Evolutionary conservation across 805 yeast genomes (phyloP).

Genomic region (Teunomyces panamensis): DNA sequence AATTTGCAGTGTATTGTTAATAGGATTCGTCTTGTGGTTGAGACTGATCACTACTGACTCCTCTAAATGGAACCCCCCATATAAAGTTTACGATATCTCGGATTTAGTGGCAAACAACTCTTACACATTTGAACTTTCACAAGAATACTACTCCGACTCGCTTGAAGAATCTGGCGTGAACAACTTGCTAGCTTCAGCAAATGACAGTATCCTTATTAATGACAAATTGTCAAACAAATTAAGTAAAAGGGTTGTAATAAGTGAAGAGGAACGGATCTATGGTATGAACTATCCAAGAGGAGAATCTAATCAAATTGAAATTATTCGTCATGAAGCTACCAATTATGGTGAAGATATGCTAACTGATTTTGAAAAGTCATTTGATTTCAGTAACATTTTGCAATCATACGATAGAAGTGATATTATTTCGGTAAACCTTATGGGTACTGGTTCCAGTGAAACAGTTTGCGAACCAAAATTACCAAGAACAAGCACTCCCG

Average conservation of each 20-base stretch:
- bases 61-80: neutral
- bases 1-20: neutral
- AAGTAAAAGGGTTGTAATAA: too few species aligned
- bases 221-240: neutral
- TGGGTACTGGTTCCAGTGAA: neutral
- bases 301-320: too few species aligned
- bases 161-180: neutral
- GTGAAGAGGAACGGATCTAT: too few species aligned
- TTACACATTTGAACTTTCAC: neutral
- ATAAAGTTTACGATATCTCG: neutral
- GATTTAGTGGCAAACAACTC: neutral
- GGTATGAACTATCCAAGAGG: too few species aligned
- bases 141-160: neutral
- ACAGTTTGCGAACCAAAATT: neutral
- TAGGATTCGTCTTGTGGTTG: neutral
- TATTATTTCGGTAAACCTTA: neutral
- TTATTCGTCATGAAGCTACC: too few species aligned
- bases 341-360: neutral
- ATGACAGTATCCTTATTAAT: neutral
- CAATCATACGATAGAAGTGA: neutral
- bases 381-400: neutral
- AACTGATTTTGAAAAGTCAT: neutral
- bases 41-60: neutral
- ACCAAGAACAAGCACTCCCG: neutral
- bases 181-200: neutral